Evolutionary conservation across 495 filamentous ascomycete genomes (phyloP).

Genomic region (Hyaloscypha variabilis): DNA sequence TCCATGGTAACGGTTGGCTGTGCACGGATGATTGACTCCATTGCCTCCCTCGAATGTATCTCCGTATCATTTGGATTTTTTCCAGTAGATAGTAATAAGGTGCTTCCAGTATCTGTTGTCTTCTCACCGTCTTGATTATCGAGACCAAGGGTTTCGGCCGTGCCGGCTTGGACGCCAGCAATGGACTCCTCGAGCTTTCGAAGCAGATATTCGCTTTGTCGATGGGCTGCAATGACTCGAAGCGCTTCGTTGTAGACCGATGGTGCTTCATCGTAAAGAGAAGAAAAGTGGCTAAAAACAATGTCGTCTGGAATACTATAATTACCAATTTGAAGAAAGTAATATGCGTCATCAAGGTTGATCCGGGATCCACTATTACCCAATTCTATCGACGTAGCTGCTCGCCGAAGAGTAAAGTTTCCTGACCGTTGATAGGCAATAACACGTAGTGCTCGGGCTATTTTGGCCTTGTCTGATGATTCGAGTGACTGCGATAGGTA

Average conservation of each 20-base stretch:
- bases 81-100: too few relatives aligned
- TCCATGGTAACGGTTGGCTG: too few relatives aligned
- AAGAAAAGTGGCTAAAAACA: constrained; percentile 28
- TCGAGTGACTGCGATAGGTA: background rate
- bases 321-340: constrained; percentile 27
- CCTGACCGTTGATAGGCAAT: constrained; percentile 24
- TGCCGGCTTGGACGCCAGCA: constrained; percentile 23
- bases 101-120: too few relatives aligned
- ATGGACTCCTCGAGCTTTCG: constrained; percentile 33
- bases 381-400: constrained; percentile 26
- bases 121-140: too few relatives aligned
- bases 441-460: constrained; percentile 28
- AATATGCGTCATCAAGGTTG: constrained; percentile 30
- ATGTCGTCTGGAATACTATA: constrained; percentile 28
- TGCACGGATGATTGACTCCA: too few relatives aligned
- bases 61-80: too few relatives aligned
- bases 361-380: constrained; percentile 13
- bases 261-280: constrained; percentile 20
- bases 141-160: constrained; percentile 73
- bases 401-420: constrained; percentile 22
- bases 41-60: too few relatives aligned
- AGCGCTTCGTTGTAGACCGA: constrained; percentile 31
- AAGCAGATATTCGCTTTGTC: constrained; percentile 30
- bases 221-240: constrained; percentile 29
- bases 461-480: constrained; percentile 27